These are phyloP conservation scores for Solanum pinnatisectum DNA, from an alignment of 257 asterid species.

Conservation along the genomic window DNA sequence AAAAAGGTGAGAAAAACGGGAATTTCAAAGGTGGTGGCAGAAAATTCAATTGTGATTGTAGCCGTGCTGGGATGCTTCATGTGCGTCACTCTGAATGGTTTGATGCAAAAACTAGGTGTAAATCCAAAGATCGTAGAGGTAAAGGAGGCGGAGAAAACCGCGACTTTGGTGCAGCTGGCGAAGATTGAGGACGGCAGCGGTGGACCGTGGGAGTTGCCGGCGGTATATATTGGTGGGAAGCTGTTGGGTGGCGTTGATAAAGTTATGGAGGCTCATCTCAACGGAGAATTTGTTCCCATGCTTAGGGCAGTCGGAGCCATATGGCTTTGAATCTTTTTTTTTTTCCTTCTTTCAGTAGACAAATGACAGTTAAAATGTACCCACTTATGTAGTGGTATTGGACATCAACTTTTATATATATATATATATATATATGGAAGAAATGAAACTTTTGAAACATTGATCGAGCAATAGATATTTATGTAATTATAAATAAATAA, in stretches of 20 bases:
- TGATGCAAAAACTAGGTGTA: neutral
- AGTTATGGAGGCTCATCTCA: constrained; percentile 52
- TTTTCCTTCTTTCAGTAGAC: neutral
- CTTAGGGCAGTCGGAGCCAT: constrained; percentile 54
- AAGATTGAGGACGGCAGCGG: neutral
- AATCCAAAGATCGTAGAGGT: neutral
- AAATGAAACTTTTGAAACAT: neutral
- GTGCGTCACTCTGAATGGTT: neutral
- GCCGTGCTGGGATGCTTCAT: neutral
- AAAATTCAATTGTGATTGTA: neutral
- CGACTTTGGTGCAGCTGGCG: neutral
- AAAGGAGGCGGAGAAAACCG: neutral
- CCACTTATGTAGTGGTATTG: neutral
- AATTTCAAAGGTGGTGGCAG: neutral
- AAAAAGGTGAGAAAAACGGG: neutral
- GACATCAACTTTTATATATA: too few species aligned
- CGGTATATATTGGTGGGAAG: neutral
- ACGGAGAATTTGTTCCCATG: constrained; percentile 45
- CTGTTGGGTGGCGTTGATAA: neutral
- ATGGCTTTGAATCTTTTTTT: constrained; percentile 28
- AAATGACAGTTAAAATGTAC: neutral
- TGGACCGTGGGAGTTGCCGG: neutral
- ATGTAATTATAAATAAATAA: neutral
- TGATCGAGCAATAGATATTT: neutral
- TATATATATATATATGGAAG: neutral